Base-by-base conservation (phyloP, 176 grass and related monocot species). In the Luzula sylvatica region DNA sequence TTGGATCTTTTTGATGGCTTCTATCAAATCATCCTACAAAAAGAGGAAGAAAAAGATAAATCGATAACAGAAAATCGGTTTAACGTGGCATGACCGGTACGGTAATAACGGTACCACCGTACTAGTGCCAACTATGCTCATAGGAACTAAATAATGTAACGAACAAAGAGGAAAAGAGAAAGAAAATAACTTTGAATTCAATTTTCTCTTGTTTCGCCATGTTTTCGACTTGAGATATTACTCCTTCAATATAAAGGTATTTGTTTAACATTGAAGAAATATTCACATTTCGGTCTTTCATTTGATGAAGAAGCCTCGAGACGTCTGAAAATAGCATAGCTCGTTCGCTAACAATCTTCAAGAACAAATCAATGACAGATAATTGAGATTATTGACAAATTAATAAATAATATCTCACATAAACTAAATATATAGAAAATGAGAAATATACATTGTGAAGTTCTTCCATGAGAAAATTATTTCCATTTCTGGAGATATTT, bases 381-480 rank as follows among this genome's bases (percentile, higher is more conserved):
- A 26, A 21, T 42, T 17, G 14, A 24, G 58, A 7, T n/a, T n/a
- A n/a, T n/a, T n/a, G n/a, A n/a, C 17, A 22, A 52, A 7, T 35
- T 26, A 9, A 15, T 39, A 43, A 38, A 14, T 19, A 50, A 11
- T 20, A 27, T 26, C 38, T 3, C 3, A 40, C 8, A 38, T n/a
- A 56, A 26, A 15, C 46, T 8, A 2, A 7, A 2, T 35, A 35
- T 35, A 2, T 9, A 35, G 5, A 35, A 35, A 25, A 44, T 23
- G 23, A 49, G 54, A 12, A 66, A 48, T 80, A 52, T 76, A 96
- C 90, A 56, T 42, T 55, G 23, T 70, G 58, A 70, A 72, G 29
- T 82, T 89, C 90, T 38, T 57, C 51, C 46, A 76, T 72, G 54
- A 89, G 41, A 80, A 80, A 96, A 26, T 82, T 58, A 50, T 70